Conservation (phyloP, 2,329 filamentous ascomycete genomes). For the Fusarium siculi region DNA sequence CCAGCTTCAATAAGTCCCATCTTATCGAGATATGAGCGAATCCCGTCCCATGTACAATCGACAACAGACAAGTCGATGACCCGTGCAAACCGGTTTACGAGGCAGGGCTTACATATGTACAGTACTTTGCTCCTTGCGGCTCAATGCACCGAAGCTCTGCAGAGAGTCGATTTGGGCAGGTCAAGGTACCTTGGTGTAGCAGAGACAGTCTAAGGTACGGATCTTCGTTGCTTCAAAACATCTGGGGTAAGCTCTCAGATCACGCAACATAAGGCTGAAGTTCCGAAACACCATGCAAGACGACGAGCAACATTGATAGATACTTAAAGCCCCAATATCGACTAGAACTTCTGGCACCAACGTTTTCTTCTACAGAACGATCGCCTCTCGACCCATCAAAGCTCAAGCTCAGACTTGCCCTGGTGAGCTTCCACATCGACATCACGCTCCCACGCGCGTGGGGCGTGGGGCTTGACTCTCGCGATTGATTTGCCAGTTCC, state of each 20-base stretch:
- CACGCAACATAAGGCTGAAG: conserved; percentile 38
- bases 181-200: conserved; percentile 3
- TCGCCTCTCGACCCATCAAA: conserved; percentile 6
- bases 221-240: conserved; percentile 25
- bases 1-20: conserved; percentile 26
- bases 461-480: conserved; percentile 42
- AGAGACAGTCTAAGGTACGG: conserved; percentile 13
- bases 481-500: conserved; percentile 42
- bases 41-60: conserved; percentile 23
- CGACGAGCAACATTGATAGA: conserved; percentile 15
- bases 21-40: conserved; percentile 30
- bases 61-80: conserved; percentile 34
- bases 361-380: neutral
- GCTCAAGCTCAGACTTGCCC: conserved; percentile 29
- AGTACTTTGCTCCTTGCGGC: conserved; percentile 3
- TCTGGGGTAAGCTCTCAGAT: conserved; percentile 27
- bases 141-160: conserved; percentile 9
- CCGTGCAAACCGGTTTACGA: conserved; percentile 32
- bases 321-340: conserved; percentile 17
- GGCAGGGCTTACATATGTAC: neutral
- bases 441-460: conserved; percentile 42
- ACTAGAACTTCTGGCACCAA: neutral
- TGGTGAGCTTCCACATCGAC: conserved; percentile 36
- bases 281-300: conserved; percentile 22
- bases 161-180: neutral